A percentile compares a stretch with the other conserved stretches of the same genome.
Conservation (phyloP, 768 basidiomycete genomes). For the Naematelia aurantialba region DNA sequence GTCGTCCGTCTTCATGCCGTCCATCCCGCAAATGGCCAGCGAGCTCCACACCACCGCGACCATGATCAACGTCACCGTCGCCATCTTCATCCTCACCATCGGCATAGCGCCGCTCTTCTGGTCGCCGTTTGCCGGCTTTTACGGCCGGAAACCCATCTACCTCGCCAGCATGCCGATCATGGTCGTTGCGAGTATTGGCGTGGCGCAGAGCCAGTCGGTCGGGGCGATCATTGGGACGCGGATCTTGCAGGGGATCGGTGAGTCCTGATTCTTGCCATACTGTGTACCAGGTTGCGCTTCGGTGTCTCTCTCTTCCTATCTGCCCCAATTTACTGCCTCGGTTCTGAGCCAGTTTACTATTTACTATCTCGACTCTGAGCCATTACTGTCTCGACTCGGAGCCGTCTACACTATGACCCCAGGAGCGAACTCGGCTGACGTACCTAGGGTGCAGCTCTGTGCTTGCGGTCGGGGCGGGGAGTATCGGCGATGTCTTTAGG, state of each 20-base stretch:
- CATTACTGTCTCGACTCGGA: no score
- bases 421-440: conserved; percentile 2
- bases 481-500: conserved; percentile 50
- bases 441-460: conserved; percentile 53
- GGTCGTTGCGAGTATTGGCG: conserved; percentile 61
- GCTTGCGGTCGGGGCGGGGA: conserved; percentile 59
- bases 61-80: conserved; percentile 62
- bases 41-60: conserved; percentile 62
- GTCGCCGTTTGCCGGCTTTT: conserved; percentile 58
- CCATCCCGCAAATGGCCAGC: conserved; percentile 67
- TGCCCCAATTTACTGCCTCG: no score
- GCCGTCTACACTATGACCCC: no score
- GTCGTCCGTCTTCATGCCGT: conserved; percentile 66
- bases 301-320: no score
- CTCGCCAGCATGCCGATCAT: conserved; percentile 61
- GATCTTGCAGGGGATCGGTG: conserved; percentile 64
- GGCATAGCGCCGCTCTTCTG: conserved; percentile 57
- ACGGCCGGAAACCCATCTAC: conserved; percentile 65
- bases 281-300: not conserved
- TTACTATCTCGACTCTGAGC: no score
- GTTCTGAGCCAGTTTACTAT: no score
- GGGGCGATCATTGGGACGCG: conserved; percentile 60
- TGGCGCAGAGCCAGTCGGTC: conserved; percentile 55
- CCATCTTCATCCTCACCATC: conserved; percentile 56
- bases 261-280: not conserved